These are phyloP conservation scores for Penicillium macrosclerotiorum DNA, from an alignment of 495 filamentous ascomycete species.

Conservation along the genomic window DNA sequence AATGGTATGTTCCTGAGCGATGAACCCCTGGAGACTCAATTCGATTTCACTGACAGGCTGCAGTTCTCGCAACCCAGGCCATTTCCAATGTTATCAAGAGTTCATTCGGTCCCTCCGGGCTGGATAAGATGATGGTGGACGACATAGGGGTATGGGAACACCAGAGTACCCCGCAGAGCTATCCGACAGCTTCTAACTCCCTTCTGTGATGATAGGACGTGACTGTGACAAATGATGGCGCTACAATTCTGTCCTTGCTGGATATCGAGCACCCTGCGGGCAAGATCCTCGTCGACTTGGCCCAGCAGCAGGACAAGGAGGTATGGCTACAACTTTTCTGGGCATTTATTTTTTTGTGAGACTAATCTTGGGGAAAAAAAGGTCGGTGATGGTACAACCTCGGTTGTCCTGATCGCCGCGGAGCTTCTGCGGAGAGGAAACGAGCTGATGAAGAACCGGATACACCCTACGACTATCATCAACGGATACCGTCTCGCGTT, in stretches of 20 bases:
- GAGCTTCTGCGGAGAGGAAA: slow-evolving; percentile 93
- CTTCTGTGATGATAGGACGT: slow-evolving; percentile 65
- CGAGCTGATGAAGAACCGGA: slow-evolving; percentile 98
- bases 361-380: slow-evolving; percentile 27
- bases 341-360: neutral
- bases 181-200: slow-evolving; percentile 23
- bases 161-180: slow-evolving; percentile 29
- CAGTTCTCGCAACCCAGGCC: slow-evolving; percentile 91
- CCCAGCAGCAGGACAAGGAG: slow-evolving; percentile 98
- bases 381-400: slow-evolving; percentile 97
- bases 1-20: slow-evolving; percentile 66
- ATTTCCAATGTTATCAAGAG: slow-evolving; percentile 99
- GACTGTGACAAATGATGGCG: slow-evolving; percentile 98
- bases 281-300: slow-evolving; percentile 96
- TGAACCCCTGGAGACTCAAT: slow-evolving; percentile 4
- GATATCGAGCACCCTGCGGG: slow-evolving; percentile 97
- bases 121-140: slow-evolving; percentile 99
- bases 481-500: slow-evolving; percentile 95
- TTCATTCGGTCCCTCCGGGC: slow-evolving; percentile 93
- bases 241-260: slow-evolving; percentile 90
- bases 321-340: slow-evolving; percentile 32
- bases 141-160: slow-evolving; percentile 79
- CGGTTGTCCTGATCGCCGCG: slow-evolving; percentile 94
- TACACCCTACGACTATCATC: slow-evolving; percentile 99
- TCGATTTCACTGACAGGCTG: slow-evolving; percentile 9